phyloP scores from a whole-genome alignment of 805 yeast genomes.

The Candida chilensis region DNA sequence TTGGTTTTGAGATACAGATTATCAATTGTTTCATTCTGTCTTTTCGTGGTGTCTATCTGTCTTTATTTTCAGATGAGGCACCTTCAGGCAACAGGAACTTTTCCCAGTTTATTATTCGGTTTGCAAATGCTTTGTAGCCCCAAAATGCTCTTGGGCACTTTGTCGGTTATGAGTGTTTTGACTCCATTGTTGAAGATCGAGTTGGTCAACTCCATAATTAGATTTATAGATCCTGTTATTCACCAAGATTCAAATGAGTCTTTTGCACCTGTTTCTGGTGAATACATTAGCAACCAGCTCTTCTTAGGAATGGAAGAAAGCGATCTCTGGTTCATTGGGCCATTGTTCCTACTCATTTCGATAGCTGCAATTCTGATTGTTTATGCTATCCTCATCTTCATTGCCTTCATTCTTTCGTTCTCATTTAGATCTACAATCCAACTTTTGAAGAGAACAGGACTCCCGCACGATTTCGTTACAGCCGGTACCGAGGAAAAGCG shows the following conservation, averaged over 20 bases:
- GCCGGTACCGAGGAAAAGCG: no score
- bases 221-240: constrained; percentile 44
- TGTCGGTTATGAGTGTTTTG: constrained; percentile 18
- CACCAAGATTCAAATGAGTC: constrained; percentile 34
- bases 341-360: constrained; percentile 40
- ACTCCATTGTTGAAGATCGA: constrained; percentile 25
- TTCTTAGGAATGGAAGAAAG: constrained; percentile 60
- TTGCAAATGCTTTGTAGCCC: constrained; percentile 24
- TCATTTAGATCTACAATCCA: constrained; percentile 3
- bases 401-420: not conserved
- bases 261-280: constrained; percentile 19
- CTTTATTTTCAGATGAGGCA: constrained; percentile 47
- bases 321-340: constrained; percentile 48
- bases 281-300: no score
- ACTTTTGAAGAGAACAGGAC: no score
- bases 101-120: constrained; percentile 23
- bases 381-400: no score
- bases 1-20: constrained; percentile 73
- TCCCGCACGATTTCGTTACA: no score
- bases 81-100: constrained; percentile 22
- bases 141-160: constrained; percentile 13
- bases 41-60: no score
- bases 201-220: constrained; percentile 25
- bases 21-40: constrained; percentile 61
- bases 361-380: constrained; percentile 29